Base-by-base conservation (phyloP, 1,139 yeast genomes). In the Nadsonia starkeyi-henricii region DNA sequence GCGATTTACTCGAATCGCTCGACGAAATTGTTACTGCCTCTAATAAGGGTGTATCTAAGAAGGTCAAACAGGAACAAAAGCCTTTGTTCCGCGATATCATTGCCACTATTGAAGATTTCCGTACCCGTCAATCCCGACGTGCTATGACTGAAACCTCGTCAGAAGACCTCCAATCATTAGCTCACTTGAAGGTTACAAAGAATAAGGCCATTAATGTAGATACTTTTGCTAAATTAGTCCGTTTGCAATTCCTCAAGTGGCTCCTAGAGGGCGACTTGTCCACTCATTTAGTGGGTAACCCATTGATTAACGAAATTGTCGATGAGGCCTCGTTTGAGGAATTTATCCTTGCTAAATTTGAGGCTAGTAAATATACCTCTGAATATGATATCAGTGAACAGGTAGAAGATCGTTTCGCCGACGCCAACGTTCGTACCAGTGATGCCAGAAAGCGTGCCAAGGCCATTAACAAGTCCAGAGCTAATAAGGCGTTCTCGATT, bases 241-340 rank as follows among this genome's bases (percentile, higher is more conserved):
- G 88, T 51, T 67, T 81, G 49, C 73, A 79, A 50, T 79, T 76
- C 54, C 69, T 82, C 58, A 77, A 77, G 57, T 83, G 86, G 83
- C 72, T 80, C n/a, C 81, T 78, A 58, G 80, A 84, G 43, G 74
- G 77, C 42, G 85, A 85, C 1, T 71, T 81, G 18, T 83, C 79
- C 55, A 71, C 70, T 52, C 86, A 82, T 58, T 69, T 77, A 51
- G 78, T 74, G 26, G 69, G 71, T 50, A 79, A 76, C 58, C 70
- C 70, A 7, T 66, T 63, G 26, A 65, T 78, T 9, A 60, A 69
- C 45, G 73, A 70, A 36, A 52, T 58, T n/a, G 49, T 56, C 17
- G 51, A 49, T 37, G 55, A 48, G n/a, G 44, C 55, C 9, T 44
- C 52, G 13, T 53, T 50, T 21, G 44, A 41, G 17, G 17, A 33